Conservation (phyloP, 495 filamentous ascomycete genomes). For the Penicillium ochrochloron region DNA sequence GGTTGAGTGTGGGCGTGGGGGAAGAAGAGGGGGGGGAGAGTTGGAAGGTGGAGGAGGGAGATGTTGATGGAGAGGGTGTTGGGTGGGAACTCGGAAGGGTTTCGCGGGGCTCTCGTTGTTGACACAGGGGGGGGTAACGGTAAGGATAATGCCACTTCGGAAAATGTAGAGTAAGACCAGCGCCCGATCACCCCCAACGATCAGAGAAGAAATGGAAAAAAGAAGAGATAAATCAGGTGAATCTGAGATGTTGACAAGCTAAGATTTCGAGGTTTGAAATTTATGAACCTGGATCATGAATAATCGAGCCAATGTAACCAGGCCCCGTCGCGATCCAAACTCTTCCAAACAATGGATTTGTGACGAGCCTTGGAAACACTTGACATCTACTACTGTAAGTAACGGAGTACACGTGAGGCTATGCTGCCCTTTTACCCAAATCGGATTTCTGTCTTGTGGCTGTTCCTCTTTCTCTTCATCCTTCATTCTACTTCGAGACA, state of each 20-base stretch:
- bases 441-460: not conserved
- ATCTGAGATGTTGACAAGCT: not conserved
- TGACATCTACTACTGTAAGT: constrained; percentile 11
- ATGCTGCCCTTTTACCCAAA: constrained; percentile 3
- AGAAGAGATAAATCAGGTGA: not conserved
- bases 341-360: constrained; percentile 10
- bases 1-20: constrained; percentile 2
- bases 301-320: not conserved
- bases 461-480: not conserved
- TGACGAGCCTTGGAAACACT: constrained; percentile 4
- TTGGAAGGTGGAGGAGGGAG: constrained; percentile 8
- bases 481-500: constrained; percentile 10
- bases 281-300: not conserved
- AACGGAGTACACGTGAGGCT: constrained; percentile 12
- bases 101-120: constrained; percentile 49
- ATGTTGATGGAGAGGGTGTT: constrained; percentile 6
- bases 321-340: not conserved
- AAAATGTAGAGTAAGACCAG: constrained; percentile 29
- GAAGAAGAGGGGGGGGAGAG: not conserved
- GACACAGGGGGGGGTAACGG: constrained; percentile 40
- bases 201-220: not conserved
- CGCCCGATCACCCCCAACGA: not conserved
- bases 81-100: constrained; percentile 32
- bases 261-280: not conserved
- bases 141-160: constrained; percentile 41